A percentile compares a stretch with the other conserved stretches of the same genome.
These are phyloP conservation scores for Mentha longifolia DNA, from an alignment of 257 asterid species.

Conservation along the genomic window DNA sequence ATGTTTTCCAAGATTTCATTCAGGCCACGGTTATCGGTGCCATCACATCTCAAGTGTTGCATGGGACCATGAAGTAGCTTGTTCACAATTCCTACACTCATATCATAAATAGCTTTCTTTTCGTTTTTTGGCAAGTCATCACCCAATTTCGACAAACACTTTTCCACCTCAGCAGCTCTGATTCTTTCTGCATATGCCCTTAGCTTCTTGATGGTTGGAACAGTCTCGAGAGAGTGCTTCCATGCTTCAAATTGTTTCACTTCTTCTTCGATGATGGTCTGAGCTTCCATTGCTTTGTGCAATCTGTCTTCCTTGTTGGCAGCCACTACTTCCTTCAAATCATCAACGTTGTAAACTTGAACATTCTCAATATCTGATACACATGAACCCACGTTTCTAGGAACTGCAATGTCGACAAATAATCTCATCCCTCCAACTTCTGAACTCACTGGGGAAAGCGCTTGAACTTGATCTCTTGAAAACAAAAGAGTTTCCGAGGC, in stretches of 20 bases:
- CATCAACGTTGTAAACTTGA: conserved; percentile 79
- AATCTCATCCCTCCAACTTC: conserved; percentile 57
- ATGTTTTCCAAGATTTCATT: conserved; percentile 69
- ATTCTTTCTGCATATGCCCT: conserved; percentile 85
- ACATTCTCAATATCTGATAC: conserved; percentile 63
- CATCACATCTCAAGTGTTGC: conserved; percentile 85
- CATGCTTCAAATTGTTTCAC: conserved; percentile 76
- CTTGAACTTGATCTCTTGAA: conserved; percentile 66
- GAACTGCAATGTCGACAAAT: conserved; percentile 86
- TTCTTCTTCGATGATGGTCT: conserved; percentile 67
- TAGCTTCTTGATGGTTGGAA: conserved; percentile 89
- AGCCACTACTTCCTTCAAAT: conserved; percentile 89
- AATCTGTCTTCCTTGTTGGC: conserved; percentile 79
- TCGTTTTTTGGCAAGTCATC: conserved; percentile 55
- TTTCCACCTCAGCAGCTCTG: conserved; percentile 78
- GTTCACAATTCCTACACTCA: conserved; percentile 76
- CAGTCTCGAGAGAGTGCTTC: conserved; percentile 87
- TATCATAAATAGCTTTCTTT: conserved; percentile 75
- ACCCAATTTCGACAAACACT: conserved; percentile 77
- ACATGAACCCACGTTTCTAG: conserved; percentile 79
- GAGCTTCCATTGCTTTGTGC: conserved; percentile 81
- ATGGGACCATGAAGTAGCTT: conserved; percentile 89
- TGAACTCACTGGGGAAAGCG: conserved; percentile 54
- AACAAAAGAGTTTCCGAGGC: conserved; percentile 70
- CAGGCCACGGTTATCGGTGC: conserved; percentile 52